Evolutionary conservation across 106 monocot species (phyloP).

Genomic region (Acorus calamus): DNA sequence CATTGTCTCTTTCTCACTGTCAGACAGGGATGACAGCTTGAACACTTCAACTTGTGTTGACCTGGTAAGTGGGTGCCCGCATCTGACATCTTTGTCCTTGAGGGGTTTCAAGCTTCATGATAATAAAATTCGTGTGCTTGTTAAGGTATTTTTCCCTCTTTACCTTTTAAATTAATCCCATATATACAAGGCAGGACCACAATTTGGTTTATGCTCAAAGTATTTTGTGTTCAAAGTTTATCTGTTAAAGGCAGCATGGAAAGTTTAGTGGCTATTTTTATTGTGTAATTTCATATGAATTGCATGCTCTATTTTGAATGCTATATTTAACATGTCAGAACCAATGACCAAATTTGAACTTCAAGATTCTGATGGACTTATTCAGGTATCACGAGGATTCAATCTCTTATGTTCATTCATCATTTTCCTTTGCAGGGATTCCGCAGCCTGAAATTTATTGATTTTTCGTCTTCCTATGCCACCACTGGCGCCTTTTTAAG

Average conservation of each 20-base stretch:
- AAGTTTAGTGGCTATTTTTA: no score
- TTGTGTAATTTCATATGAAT: no score
- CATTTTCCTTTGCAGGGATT: slow-evolving; percentile 34
- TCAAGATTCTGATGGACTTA: no score
- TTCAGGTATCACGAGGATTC: no score
- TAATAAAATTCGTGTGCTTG: slow-evolving; percentile 29
- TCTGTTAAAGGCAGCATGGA: no score
- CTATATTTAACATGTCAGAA: no score
- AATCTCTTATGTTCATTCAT: background rate
- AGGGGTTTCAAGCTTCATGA: slow-evolving; percentile 54
- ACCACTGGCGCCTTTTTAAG: slow-evolving; percentile 52
- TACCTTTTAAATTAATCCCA: no score
- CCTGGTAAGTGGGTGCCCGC: slow-evolving; percentile 46
- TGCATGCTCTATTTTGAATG: no score
- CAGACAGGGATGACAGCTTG: slow-evolving; percentile 63
- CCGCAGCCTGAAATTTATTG: slow-evolving; percentile 36
- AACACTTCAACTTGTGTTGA: slow-evolving; percentile 35
- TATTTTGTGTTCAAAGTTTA: no score
- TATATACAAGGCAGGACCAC: no score
- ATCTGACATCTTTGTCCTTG: slow-evolving; percentile 39
- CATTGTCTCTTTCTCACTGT: slow-evolving; percentile 2
- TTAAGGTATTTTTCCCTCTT: slow-evolving; percentile 32
- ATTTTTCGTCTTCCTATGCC: slow-evolving; percentile 57
- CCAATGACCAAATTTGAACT: no score
- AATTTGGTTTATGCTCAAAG: no score